Evolutionary conservation across 192 early-diverging fungal genomes (phyloP), one percentile per base, ranked within the genome.

Genomic region (Linnemannia hyalina): DNA sequence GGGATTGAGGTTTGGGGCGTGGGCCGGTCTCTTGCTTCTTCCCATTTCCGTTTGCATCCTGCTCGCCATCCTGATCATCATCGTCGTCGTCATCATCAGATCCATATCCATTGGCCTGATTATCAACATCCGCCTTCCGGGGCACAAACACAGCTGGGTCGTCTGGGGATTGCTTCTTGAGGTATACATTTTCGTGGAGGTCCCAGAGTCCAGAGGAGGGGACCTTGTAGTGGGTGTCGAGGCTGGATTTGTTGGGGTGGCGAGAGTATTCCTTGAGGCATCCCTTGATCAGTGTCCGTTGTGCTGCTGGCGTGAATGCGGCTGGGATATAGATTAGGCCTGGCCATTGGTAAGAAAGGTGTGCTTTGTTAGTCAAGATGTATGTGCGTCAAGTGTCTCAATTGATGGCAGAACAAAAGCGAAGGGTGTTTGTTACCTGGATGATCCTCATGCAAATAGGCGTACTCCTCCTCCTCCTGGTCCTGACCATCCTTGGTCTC

Each of bases 171-270:
- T 83, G 74, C 16, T 70, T 49, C 42, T 82, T 80, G 38, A 70
- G 47, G 35, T 76, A 73, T 15, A 87, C 80, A 38, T 78, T 42
- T 65, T 91, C 92, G 78, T 93, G 87, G 26, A 90, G 76, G 26
- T 89, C 78, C 95, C 93, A 95, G 22, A 94, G 46, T 10, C 95
- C 95, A 40, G 84, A 74, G 2, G 86, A 69, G 9, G 95, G 95
- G 23, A 96, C 75, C 8, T 86, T 71, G 75, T 96, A 99, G 81
- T 97, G 97, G 23, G 97, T 94, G 78, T 99, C 96, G 6, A 99
- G 91, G 88, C 97, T 99, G 55, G 94, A 94, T 11, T 94, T 93
- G 84, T 97, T 98, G 8, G 98, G 98, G 36, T 93, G 91, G 36
- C 83, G 79, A 4, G 96, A 88, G 78, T 95, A 97, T n/a, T 96